Conservation (phyloP, 192 early-diverging fungal genomes). For the Physocladia obscura region DNA sequence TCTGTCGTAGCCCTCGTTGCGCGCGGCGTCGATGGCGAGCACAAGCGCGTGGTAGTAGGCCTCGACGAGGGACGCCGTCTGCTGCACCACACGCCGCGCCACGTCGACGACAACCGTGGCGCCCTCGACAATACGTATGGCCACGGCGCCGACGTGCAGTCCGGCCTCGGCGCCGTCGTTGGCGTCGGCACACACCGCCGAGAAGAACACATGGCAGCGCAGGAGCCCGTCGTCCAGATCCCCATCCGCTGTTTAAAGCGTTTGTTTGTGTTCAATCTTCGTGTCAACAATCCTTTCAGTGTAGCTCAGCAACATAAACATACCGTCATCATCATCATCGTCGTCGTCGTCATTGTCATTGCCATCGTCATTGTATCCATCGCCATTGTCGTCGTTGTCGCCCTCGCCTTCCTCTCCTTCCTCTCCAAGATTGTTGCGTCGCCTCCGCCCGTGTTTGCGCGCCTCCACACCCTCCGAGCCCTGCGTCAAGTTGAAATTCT, state of each 20-base stretch:
- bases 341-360: constrained; percentile 2
- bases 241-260: background rate
- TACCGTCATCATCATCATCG: background rate
- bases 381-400: constrained; percentile 5
- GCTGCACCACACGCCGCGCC: background rate
- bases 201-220: constrained; percentile 1
- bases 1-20: background rate
- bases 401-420: background rate
- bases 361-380: background rate
- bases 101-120: background rate
- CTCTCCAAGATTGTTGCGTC: background rate
- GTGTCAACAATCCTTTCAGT: background rate
- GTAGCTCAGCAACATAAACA: no score
- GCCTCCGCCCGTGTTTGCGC: background rate
- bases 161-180: background rate
- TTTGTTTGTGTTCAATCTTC: no score
- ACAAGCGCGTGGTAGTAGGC: constrained; percentile 1
- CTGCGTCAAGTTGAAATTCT: no score
- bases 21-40: background rate
- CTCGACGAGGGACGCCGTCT: background rate
- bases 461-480: background rate
- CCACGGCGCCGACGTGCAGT: background rate
- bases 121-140: background rate
- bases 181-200: no score
- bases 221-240: constrained; percentile 2